These are phyloP conservation scores for Centrapalus pauciflorus DNA, from an alignment of 129 eudicot species.

Conservation along the genomic window DNA sequence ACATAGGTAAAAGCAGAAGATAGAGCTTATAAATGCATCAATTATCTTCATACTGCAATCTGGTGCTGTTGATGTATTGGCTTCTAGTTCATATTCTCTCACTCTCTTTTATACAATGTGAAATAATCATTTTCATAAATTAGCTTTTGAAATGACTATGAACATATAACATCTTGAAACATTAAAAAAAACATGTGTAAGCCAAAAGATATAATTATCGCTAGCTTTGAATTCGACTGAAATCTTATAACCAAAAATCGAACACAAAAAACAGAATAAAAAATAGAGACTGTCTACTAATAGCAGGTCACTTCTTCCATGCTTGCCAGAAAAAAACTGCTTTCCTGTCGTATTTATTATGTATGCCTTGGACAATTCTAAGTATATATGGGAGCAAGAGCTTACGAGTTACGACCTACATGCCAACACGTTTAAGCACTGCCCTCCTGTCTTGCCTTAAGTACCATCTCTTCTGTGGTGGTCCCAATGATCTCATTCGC, in stretches of 20 bases:
- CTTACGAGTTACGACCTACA: neutral
- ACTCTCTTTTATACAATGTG: neutral
- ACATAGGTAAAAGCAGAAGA: no score
- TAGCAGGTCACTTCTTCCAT: no score
- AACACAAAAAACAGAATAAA: neutral
- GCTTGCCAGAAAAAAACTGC: neutral
- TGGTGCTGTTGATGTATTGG: neutral
- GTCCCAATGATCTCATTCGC: constrained; percentile 96
- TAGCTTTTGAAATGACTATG: neutral
- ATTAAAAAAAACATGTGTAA: neutral
- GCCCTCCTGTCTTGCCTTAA: constrained; percentile 61
- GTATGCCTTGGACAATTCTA: neutral
- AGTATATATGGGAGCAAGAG: constrained; percentile 13
- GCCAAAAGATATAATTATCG: neutral
- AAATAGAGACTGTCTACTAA: neutral
- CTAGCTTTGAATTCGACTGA: neutral
- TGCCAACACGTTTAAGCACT: constrained; percentile 4
- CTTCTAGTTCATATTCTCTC: neutral
- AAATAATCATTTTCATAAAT: neutral
- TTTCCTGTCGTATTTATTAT: neutral
- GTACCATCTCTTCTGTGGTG: constrained; percentile 90
- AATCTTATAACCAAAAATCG: neutral
- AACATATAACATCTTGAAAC: neutral
- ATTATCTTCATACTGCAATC: neutral
- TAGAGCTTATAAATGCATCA: no score